Evolutionary conservation across 2,329 filamentous ascomycete species (phyloP), one percentile per base, ranked within the genome.

Genomic region (Dactylonectria estremocensis): DNA sequence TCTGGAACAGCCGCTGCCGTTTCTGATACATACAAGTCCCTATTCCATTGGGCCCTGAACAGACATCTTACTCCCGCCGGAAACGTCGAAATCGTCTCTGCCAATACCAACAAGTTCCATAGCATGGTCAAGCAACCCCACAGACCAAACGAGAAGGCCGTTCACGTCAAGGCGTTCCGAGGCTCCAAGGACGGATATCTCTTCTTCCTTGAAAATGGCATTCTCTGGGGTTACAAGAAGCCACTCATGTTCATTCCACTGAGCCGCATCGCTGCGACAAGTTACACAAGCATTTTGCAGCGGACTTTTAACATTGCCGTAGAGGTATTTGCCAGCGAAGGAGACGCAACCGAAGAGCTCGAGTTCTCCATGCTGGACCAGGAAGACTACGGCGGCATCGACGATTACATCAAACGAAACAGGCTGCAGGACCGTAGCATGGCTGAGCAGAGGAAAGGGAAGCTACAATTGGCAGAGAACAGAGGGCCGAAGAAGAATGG

Each of bases 361-460:
- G 90, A 92, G 76, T 92, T 92, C 69, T 84, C 84, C 43, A 92
- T 92, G 91, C 78, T 93, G 18, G 91, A 93, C 72, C 90, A 93
- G 78, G 89, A 90, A 70, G 90, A 93, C 75, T 92, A 91, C 67
- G 82, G 80, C 5, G 88, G 86, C 22, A 92, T 93, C 68, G 89
- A 91, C 72, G 85, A 88, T 69, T 93, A 91, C 73, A 84, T 92
- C 53, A 86, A 87, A 73, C 84, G 84, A 10, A 87, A 92, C 71
- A 84, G 87, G 0, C 83, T 93, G 28, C 88, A 91, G 68, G 90
- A 93, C 74, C 83, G 89, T 67, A 92, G 90, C 75, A 90, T 93
- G 89, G 90, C 90, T 0, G 90, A 92, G 75, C 87, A 89, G 76
- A 81, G 91, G 58, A 90, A 90, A 74, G 91, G 89, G 2, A 92